Conservation (phyloP, 495 filamentous ascomycete species). For the Penicillium roqueforti region DNA sequence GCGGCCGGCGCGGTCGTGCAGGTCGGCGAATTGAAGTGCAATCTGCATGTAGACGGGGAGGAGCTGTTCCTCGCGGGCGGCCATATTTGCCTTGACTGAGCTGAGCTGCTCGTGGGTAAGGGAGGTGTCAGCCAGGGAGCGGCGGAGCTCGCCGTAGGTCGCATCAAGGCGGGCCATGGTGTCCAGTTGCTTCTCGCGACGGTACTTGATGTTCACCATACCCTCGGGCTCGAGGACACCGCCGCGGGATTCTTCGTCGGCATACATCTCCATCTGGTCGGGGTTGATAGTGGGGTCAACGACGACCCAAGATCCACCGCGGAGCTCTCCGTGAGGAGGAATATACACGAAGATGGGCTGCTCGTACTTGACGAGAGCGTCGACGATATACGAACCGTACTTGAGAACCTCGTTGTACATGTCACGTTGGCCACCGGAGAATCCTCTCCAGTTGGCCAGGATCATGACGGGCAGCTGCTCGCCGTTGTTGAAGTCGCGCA, state of each 20-base stretch:
- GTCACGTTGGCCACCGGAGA: conserved; percentile 97
- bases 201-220: conserved; percentile 97
- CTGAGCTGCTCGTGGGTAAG: conserved; percentile 69
- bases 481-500: conserved; percentile 98
- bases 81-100: conserved; percentile 81
- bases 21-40: conserved; percentile 89
- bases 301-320: conserved; percentile 99
- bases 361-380: conserved; percentile 96
- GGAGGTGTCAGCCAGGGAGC: conserved; percentile 61
- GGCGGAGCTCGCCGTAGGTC: conserved; percentile 76
- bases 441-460: conserved; percentile 98
- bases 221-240: conserved; percentile 98
- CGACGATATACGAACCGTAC: conserved; percentile 98
- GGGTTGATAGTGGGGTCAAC: conserved; percentile 98
- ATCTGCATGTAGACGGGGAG: conserved; percentile 92
- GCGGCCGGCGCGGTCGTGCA: conserved; percentile 94
- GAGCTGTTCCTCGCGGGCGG: conserved; percentile 78
- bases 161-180: conserved; percentile 95
- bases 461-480: conserved; percentile 99
- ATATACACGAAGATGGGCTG: conserved; percentile 99
- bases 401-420: conserved; percentile 99
- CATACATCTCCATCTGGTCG: conserved; percentile 98
- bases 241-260: conserved; percentile 90
- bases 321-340: conserved; percentile 91
- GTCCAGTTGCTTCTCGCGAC: conserved; percentile 93